phyloP scores from a whole-genome alignment of 2,329 filamentous ascomycete species.

The Sporothrix variecibatus region DNA sequence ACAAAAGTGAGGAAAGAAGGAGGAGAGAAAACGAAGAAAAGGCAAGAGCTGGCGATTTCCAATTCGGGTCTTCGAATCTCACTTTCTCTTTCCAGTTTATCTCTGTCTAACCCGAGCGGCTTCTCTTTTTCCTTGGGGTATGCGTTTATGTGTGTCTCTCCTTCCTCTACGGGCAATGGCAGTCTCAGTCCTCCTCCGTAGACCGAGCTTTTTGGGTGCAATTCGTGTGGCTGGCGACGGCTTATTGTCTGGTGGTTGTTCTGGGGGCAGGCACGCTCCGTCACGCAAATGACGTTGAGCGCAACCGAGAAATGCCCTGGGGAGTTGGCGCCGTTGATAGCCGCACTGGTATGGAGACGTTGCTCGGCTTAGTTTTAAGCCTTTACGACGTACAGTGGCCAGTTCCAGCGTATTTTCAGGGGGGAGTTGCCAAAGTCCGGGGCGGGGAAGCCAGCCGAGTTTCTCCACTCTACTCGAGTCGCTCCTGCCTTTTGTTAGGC shows the following conservation, averaged over 20 bases:
- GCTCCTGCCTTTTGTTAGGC: neutral
- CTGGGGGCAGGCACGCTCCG: slow-evolving; percentile 18
- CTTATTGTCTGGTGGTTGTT: slow-evolving; percentile 20
- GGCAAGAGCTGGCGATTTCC: slow-evolving; percentile 1
- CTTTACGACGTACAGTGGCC: neutral
- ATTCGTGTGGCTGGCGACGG: slow-evolving; percentile 29
- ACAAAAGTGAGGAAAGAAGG: slow-evolving; percentile 16
- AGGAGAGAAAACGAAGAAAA: neutral
- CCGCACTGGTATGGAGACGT: slow-evolving; percentile 7
- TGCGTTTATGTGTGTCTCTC: neutral
- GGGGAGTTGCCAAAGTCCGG: slow-evolving; percentile 22
- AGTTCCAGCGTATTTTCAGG: neutral
- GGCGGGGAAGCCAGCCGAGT: neutral
- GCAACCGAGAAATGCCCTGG: slow-evolving; percentile 15
- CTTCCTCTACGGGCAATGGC: slow-evolving; percentile 6
- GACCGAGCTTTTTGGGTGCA: slow-evolving; percentile 16
- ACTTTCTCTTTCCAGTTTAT: neutral
- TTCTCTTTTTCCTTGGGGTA: neutral
- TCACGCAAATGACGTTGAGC: slow-evolving; percentile 18
- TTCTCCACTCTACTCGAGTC: neutral
- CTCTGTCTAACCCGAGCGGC: neutral
- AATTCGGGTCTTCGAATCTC: neutral
- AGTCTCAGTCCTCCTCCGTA: neutral
- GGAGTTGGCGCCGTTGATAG: slow-evolving; percentile 27
- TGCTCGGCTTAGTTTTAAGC: slow-evolving; percentile 8